phyloP scores from a whole-genome alignment of 192 early-diverging fungal species.

The Gamsiella multidivaricata region DNA sequence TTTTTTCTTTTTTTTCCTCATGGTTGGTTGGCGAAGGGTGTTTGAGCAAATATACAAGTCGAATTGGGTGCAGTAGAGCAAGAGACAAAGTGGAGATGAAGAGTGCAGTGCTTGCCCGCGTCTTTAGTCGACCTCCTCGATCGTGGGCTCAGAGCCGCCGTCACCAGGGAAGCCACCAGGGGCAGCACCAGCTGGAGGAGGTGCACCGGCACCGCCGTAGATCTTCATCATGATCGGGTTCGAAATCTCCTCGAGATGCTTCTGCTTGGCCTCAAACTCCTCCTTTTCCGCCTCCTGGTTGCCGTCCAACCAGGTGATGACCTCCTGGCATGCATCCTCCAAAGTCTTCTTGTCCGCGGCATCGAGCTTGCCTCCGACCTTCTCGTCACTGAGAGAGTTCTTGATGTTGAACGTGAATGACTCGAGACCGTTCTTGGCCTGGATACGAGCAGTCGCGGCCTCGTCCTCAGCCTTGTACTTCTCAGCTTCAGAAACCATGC shows the following conservation, averaged over 20 bases:
- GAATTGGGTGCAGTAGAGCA: neutral
- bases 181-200: conserved; percentile 70
- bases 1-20: neutral
- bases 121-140: conserved; percentile 83
- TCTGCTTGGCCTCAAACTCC: conserved; percentile 92
- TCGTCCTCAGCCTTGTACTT: conserved; percentile 97
- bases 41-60: conserved; percentile 4
- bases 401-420: conserved; percentile 88
- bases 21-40: neutral
- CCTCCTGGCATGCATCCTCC: conserved; percentile 82
- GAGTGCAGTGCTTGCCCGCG: neutral
- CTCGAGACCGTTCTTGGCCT: conserved; percentile 90
- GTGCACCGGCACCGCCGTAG: conserved; percentile 81
- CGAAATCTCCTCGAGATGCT: conserved; percentile 91
- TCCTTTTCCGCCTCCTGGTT: conserved; percentile 94
- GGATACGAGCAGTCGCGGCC: conserved; percentile 83
- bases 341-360: conserved; percentile 89
- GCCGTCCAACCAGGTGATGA: conserved; percentile 92
- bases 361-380: conserved; percentile 82
- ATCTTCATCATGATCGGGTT: conserved; percentile 98
- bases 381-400: conserved; percentile 78
- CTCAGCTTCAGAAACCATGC: conserved; percentile 92
- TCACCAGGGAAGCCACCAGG: conserved; percentile 70
- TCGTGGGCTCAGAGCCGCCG: conserved; percentile 65
- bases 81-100: neutral